Evolutionary conservation across 2,329 filamentous ascomycete species (phyloP), one percentile per base, ranked within the genome.

Genomic region (Colletotrichum cuscutae): DNA sequence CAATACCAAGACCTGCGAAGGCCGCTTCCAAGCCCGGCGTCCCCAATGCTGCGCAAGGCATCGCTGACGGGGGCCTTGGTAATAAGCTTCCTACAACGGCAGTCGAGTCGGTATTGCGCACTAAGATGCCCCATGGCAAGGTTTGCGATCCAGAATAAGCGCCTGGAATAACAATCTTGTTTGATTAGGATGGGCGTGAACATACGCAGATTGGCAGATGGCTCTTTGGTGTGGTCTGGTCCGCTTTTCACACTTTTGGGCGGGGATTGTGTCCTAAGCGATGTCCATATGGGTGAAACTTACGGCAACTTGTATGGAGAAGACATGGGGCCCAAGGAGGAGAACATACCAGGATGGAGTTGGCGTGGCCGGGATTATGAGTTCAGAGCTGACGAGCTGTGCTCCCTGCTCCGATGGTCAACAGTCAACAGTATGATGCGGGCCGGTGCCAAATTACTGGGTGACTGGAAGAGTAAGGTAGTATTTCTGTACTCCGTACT

Each of bases 81-180:
- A 64, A 69, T 69, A 72, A 65, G 66, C 66, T 72, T 65, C 70
- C 52, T 65, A 61, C 54, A 60, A 72, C 66, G 70, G 70, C 66
- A 70, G 54, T 56, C 42, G 11, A 24, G 49, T 65, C 53, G 65
- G 53, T 60, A 57, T 65, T 60, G 28, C 58, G 35, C 15, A 53
- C 42, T 12, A 15, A 22, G 22, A 59, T 22, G 42, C 30, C 9
- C 61, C 49, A 56, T 32, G 22, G 56, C 69, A 58, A 56, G 64
- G 65, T 42, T 62, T 62, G 30, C 24, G 19, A 54, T 46, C 65
- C 65, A 64, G 49, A 64, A 54, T 68, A 72, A 68, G 59, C 65
- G 69, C 69, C 37, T 68, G 42, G 42, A 26, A 46, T 22, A 37
- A 26, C 42, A 69, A 72, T 72, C 59, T 72, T 65, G 9, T 72